phyloP scores from a whole-genome alignment of 2,329 filamentous ascomycete genomes.

The Ophiocordyceps camponoti-leonardi region DNA sequence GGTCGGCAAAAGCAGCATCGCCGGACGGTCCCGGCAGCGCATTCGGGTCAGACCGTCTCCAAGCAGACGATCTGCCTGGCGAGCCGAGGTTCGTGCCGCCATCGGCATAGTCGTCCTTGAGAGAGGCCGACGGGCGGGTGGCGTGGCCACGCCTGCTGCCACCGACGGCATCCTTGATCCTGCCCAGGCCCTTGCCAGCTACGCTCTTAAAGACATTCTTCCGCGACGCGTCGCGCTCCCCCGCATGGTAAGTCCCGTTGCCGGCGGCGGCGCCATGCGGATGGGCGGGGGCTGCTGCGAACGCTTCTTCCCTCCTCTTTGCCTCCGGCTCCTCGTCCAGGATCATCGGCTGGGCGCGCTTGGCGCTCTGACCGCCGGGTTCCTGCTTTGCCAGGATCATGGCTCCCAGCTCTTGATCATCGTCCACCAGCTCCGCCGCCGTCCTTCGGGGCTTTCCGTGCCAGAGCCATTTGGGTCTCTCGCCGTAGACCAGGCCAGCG shows the following conservation, averaged over 20 bases:
- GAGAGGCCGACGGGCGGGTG: slow-evolving; percentile 28
- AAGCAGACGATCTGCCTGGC: slow-evolving; percentile 35
- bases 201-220: slow-evolving; percentile 64
- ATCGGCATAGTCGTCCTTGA: slow-evolving; percentile 33
- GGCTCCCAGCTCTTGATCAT: slow-evolving; percentile 26
- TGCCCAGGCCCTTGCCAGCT: slow-evolving; percentile 60
- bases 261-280: slow-evolving; percentile 26
- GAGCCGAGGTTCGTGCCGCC: slow-evolving; percentile 2
- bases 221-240: slow-evolving; percentile 40
- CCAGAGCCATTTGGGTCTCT: slow-evolving; percentile 88
- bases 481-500: slow-evolving; percentile 58
- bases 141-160: slow-evolving; percentile 34
- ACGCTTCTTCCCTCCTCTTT: slow-evolving; percentile 27
- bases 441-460: slow-evolving; percentile 68
- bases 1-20: slow-evolving; percentile 2
- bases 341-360: slow-evolving; percentile 32
- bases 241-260: slow-evolving; percentile 27
- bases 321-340: slow-evolving; percentile 32
- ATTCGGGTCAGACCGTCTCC: slow-evolving; percentile 23
- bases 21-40: slow-evolving; percentile 9
- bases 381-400: slow-evolving; percentile 40
- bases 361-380: slow-evolving; percentile 17
- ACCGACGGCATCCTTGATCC: slow-evolving; percentile 74
- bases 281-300: slow-evolving; percentile 21
- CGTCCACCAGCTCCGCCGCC: slow-evolving; percentile 25